These are phyloP conservation scores for Kluyveromyces siamensis DNA, from an alignment of 805 yeast species.

Conservation along the genomic window DNA sequence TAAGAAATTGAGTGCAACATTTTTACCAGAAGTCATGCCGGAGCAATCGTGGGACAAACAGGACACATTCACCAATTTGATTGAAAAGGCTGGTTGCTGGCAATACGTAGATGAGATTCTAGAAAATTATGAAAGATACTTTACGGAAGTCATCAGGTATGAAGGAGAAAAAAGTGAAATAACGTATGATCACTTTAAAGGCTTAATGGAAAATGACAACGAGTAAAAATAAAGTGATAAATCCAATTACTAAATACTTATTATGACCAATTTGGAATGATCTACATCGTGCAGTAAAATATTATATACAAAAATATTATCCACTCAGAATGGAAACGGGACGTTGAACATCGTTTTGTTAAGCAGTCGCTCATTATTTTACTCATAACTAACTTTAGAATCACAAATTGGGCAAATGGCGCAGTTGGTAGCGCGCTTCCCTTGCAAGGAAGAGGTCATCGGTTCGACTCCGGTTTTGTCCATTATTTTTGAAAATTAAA, in stretches of 20 bases:
- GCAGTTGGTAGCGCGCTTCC: conserved; percentile 79
- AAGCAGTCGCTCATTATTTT: too few species aligned
- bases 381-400: too few species aligned
- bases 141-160: conserved; percentile 43
- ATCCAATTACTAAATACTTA: not conserved
- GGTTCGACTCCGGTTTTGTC: conserved; percentile 77
- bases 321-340: too few species aligned
- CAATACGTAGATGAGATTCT: conserved; percentile 21
- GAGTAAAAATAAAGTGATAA: too few species aligned
- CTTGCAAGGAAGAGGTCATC: conserved; percentile 71
- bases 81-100: conserved; percentile 58
- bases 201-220: not conserved
- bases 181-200: conserved; percentile 33
- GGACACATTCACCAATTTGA: conserved; percentile 62
- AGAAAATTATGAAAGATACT: conserved; percentile 24
- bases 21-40: conserved; percentile 79
- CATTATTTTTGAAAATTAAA: conserved; percentile 33
- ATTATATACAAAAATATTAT: too few species aligned
- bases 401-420: conserved; percentile 61
- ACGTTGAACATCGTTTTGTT: too few species aligned
- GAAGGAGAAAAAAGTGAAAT: conserved; percentile 42
- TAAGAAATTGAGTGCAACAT: conserved; percentile 57
- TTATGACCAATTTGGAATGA: not conserved
- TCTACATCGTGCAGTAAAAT: not conserved
- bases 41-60: conserved; percentile 78